Evolutionary conservation across 192 early-diverging fungal species (phyloP), one percentile per base, ranked within the genome.

Genomic region (Backusella macrospora): DNA sequence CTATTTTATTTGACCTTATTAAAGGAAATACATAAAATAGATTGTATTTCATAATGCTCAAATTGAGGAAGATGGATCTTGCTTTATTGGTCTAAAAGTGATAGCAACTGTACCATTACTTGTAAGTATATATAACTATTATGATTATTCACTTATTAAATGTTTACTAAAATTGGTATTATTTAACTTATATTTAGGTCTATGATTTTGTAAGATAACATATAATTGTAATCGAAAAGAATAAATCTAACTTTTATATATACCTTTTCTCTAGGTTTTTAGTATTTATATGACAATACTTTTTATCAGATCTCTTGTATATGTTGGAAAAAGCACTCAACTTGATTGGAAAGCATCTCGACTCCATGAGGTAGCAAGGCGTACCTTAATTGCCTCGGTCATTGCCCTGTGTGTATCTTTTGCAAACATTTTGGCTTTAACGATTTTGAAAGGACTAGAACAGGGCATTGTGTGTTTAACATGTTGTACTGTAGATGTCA

Each of bases 401-500:
- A 48, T 86, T 38, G 67, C 80, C 10, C 62, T 86, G 26, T 14
- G 80, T 44, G 73, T 83, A 21, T 81, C 80, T 6, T 79, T 81
- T 26, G 76, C 69, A 45, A 86, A 86, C 65, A 73, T 86, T 7
- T 72, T 81, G 8, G 76, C 78, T 0, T 67, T 86, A 4, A 79
- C 76, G 1, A 3, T 80, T 10, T 75, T 81, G 39, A 44, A 78
- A 52, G 84, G 84, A 9, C 46, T 72, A 8, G 82, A 86, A 48
- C 77, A 78, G 37, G 84, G 84, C 59, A 48, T 83, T 10, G 65
- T 86, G 18, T 86, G 84, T 48, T 66, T 86, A n/a, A 79, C 82
- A 9, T 82, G 78, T 29, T 86, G 84, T 59, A 79, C 78, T n/a
- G 72, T 86, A 9, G 84, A 86, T 70, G 84, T 86, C 16, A 83